phyloP scores from a whole-genome alignment of 2,329 filamentous ascomycete species.

The Dothideomycetes sp. region DNA sequence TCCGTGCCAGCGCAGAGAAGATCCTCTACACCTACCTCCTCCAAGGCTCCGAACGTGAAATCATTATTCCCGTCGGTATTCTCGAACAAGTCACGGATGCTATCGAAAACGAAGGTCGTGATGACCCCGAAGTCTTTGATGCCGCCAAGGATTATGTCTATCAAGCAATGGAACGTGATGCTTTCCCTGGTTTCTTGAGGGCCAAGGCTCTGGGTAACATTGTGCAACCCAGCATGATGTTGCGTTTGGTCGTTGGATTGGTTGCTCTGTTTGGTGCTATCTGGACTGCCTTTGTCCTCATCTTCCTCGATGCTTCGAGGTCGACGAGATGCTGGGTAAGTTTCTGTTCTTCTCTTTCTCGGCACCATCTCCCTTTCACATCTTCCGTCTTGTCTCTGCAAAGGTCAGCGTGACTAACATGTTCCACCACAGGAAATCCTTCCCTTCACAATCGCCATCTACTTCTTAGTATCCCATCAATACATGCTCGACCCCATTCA shows the following conservation, averaged over 20 bases:
- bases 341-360: not conserved
- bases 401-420: conserved; percentile 8
- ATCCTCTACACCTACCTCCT: conserved; percentile 97
- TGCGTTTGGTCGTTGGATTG: conserved; percentile 76
- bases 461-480: conserved; percentile 82
- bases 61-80: conserved; percentile 81
- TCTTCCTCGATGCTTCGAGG: conserved; percentile 74
- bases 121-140: conserved; percentile 96
- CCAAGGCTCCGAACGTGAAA: conserved; percentile 91
- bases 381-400: not conserved
- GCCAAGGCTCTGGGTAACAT: conserved; percentile 94
- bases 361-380: not conserved
- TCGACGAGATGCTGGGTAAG: conserved; percentile 75
- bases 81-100: conserved; percentile 74
- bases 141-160: conserved; percentile 98
- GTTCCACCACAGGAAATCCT: conserved; percentile 59
- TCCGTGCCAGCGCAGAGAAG: conserved; percentile 89
- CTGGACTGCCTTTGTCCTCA: conserved; percentile 88
- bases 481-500: conserved; percentile 91
- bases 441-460: conserved; percentile 85
- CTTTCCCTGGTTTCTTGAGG: conserved; percentile 92
- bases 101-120: conserved; percentile 83
- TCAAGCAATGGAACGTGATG: conserved; percentile 98
- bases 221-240: conserved; percentile 79
- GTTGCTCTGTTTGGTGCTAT: conserved; percentile 83